These are phyloP conservation scores for Wickerhamiella brachini DNA, from an alignment of 805 yeast species.

Conservation along the genomic window DNA sequence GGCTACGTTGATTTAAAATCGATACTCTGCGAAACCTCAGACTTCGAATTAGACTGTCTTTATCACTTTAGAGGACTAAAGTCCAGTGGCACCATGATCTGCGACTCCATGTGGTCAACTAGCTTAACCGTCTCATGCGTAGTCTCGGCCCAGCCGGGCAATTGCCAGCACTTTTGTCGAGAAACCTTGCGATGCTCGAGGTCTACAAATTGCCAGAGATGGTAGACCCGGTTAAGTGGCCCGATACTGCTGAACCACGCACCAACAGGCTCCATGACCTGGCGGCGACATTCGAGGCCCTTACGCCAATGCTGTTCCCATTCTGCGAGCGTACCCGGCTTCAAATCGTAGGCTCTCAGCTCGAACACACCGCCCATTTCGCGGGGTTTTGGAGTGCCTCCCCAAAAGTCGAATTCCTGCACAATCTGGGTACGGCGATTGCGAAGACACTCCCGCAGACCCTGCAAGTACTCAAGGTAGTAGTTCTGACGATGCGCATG, in stretches of 20 bases:
- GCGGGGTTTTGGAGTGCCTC: constrained; percentile 32
- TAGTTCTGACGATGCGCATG: constrained; percentile 21
- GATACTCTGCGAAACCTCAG: no score
- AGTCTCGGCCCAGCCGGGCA: constrained; percentile 34
- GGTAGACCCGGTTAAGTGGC: constrained; percentile 29
- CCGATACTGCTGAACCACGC: constrained; percentile 33
- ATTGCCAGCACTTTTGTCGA: constrained; percentile 31
- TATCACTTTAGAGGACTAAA: constrained; percentile 28
- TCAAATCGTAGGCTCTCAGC: constrained; percentile 27
- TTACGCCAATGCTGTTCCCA: constrained; percentile 32
- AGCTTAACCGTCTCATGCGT: constrained; percentile 30
- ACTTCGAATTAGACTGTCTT: no score
- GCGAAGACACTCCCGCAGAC: constrained; percentile 23
- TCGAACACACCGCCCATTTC: constrained; percentile 30
- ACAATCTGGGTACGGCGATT: constrained; percentile 25
- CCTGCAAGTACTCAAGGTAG: constrained; percentile 20
- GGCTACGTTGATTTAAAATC: no score
- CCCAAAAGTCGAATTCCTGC: constrained; percentile 34
- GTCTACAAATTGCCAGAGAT: constrained; percentile 33
- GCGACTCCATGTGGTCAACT: constrained; percentile 26
- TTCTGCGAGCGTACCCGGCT: constrained; percentile 29
- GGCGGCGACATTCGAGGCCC: constrained; percentile 30
- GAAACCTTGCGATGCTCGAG: constrained; percentile 29
- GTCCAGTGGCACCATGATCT: constrained; percentile 27
- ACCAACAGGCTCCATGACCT: constrained; percentile 35